A percentile compares a stretch with the other conserved stretches of the same genome.
phyloP scores from a whole-genome alignment of 2,329 filamentous ascomycete genomes.

The Fonsecaea pugnacius region DNA sequence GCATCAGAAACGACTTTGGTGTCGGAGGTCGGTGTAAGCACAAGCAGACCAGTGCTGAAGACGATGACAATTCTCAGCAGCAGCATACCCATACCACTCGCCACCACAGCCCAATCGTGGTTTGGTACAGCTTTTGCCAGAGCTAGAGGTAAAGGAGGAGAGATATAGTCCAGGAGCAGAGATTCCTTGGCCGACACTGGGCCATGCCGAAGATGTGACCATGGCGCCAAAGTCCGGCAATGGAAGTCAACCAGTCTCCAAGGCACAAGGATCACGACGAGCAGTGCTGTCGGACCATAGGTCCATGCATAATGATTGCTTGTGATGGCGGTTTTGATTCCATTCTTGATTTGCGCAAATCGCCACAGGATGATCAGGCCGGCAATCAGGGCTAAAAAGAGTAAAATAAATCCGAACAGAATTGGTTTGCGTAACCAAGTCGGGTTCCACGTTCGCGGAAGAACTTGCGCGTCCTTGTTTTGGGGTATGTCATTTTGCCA shows the following conservation, averaged over 20 bases:
- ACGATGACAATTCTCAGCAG: conserved; percentile 37
- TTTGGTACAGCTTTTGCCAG: conserved; percentile 38
- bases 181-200: conserved; percentile 38
- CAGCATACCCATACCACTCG: conserved; percentile 36
- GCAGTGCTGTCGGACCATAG: conserved; percentile 36
- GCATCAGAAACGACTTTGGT: neutral
- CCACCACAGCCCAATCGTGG: conserved; percentile 40
- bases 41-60: conserved; percentile 39
- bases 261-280: conserved; percentile 34
- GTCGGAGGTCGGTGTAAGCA: conserved; percentile 34
- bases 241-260: conserved; percentile 25
- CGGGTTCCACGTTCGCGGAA: conserved; percentile 13
- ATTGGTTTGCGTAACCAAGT: conserved; percentile 1
- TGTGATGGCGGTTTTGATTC: conserved; percentile 7
- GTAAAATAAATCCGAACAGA: conserved; percentile 1
- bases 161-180: conserved; percentile 42
- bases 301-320: conserved; percentile 31
- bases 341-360: conserved; percentile 7
- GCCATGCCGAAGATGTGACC: conserved; percentile 39
- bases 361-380: conserved; percentile 6
- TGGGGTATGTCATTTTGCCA: neutral
- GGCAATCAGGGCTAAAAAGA: conserved; percentile 13
- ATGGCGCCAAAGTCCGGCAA: conserved; percentile 39
- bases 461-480: neutral
- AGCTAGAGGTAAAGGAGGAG: conserved; percentile 36